phyloP scores from a whole-genome alignment of 257 asterid genomes.

The Ophiorrhiza pumila region DNA sequence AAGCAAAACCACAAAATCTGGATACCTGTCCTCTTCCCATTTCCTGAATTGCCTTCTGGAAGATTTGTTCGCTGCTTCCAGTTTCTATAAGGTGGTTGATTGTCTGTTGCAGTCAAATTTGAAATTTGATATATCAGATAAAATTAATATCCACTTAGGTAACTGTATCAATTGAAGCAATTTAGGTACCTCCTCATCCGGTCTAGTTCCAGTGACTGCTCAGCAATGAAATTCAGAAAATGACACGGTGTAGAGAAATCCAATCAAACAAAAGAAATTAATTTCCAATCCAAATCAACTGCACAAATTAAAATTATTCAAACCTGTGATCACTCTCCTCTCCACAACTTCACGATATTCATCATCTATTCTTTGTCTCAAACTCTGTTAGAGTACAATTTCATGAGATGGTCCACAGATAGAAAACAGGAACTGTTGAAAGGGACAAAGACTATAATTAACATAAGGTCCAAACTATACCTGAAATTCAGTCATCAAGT shows the following conservation, averaged over 20 bases:
- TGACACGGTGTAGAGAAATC: constrained; percentile 9
- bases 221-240: constrained; percentile 16
- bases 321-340: constrained; percentile 85
- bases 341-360: constrained; percentile 94
- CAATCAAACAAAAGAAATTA: constrained; percentile 7
- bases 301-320: constrained; percentile 11
- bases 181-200: constrained; percentile 71
- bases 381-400: constrained; percentile 33
- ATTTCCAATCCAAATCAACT: neutral
- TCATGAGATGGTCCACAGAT: neutral
- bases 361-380: constrained; percentile 71
- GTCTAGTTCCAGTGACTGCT: constrained; percentile 78
- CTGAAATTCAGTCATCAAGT: constrained; percentile 80
- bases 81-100: constrained; percentile 80
- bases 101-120: constrained; percentile 44
- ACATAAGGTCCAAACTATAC: constrained; percentile 26
- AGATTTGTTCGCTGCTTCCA: constrained; percentile 83
- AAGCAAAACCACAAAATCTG: neutral
- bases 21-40: constrained; percentile 77
- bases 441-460: neutral
- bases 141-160: constrained; percentile 1
- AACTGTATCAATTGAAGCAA: constrained; percentile 12
- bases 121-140: constrained; percentile 8
- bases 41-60: constrained; percentile 82
- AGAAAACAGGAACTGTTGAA: neutral